Evolutionary conservation across 371 early-diverging fungal genomes (phyloP).

Genomic region (Blyttiomyces sp.): DNA sequence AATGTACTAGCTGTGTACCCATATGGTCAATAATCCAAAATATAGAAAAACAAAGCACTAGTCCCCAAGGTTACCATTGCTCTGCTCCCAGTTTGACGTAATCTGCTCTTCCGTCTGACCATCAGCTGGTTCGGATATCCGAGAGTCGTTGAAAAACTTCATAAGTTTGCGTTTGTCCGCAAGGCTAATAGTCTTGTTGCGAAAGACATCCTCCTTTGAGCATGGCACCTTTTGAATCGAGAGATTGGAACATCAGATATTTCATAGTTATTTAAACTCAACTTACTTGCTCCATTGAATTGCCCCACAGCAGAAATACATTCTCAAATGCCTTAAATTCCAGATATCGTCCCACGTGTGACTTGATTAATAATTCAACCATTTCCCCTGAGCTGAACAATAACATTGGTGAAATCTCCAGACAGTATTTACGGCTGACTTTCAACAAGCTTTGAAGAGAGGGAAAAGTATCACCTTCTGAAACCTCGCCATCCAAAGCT

Average conservation of each 20-base stretch:
- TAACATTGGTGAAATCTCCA: slow-evolving; percentile 81
- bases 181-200: slow-evolving; percentile 65
- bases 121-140: not conserved
- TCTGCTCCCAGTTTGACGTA: not conserved
- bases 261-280: not conserved
- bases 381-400: slow-evolving; percentile 67
- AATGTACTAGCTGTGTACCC: too few species aligned
- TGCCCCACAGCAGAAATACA: slow-evolving; percentile 51
- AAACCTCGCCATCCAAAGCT: too few species aligned
- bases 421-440: slow-evolving; percentile 54
- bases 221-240: slow-evolving; percentile 76
- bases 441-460: slow-evolving; percentile 4
- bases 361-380: slow-evolving; percentile 71
- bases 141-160: slow-evolving; percentile 53
- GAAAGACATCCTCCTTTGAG: slow-evolving; percentile 92
- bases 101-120: not conserved
- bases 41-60: not conserved
- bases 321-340: slow-evolving; percentile 83
- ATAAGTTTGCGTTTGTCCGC: slow-evolving; percentile 87
- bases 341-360: slow-evolving; percentile 81
- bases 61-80: not conserved
- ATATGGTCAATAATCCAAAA: too few species aligned
- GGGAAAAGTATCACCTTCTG: too few species aligned
- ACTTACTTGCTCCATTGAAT: slow-evolving; percentile 27
- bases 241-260: not conserved